Evolutionary conservation across 371 early-diverging fungal genomes (phyloP), one percentile per base, ranked within the genome.

Genomic region (Amoeboaphelidium protococcarum): DNA sequence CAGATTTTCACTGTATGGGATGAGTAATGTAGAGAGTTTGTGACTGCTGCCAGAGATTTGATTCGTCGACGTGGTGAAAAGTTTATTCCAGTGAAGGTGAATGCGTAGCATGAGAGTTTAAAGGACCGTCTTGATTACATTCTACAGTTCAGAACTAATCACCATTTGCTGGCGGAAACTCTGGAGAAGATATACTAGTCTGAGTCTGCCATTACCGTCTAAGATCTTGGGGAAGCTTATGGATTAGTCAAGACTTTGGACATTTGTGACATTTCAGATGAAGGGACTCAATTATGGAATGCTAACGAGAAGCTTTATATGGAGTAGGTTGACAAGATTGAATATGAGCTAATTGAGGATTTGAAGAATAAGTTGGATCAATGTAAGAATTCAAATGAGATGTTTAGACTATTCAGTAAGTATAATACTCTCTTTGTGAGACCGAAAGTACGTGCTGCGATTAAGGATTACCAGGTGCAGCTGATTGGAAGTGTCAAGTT

Each of bases 401-500:
- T 97, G 98, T 94, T 97, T 66, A 74, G 94, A 23, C 89, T 92
- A 3, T 95, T 97, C 56, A 84, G 86, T 25, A 92, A 94, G 58
- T 97, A 94, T 72, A 94, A 95, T 57, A 91, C 92, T 1, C 71
- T 97, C 25, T 97, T 97, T 61, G 85, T 95, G 22, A 73, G 96
- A 26, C 94, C 91, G 50, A 97, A 91, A 75, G 95, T 97, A 66
- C 82, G 98, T 55, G 91, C 91, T 44, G 96, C 96, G 20, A 87
- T 97, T 52, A 90, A 89, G 62, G 98, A 97, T 60, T 97, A 94
- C 54, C 98, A 97, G 64, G 78, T 82, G 2, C 92, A 89, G 58
- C 68, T 95, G 44, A 89, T 97, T 55, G 89, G 85, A 47, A 82
- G 78, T 46, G 94, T 95, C 56, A 95, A 97, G 64, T 85, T 86